phyloP scores from a whole-genome alignment of 2,329 filamentous ascomycete species.

The Pyrenophora seminiperda region DNA sequence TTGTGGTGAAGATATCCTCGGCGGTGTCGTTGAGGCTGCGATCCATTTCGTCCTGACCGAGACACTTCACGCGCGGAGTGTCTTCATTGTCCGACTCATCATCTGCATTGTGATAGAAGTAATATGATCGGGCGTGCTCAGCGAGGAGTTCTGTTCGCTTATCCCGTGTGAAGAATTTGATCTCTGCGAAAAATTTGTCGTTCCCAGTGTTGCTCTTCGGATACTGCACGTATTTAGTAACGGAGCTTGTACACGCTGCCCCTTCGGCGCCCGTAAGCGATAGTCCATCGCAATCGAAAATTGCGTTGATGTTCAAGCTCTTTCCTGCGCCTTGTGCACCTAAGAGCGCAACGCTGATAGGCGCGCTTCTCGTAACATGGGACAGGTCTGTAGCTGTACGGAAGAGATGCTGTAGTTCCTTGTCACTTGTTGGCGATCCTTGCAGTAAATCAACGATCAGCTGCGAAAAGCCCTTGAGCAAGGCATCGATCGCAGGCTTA shows the following conservation, averaged over 20 bases:
- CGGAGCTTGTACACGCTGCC: constrained; percentile 24
- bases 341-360: constrained; percentile 22
- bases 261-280: constrained; percentile 30
- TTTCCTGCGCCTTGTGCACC: constrained; percentile 34
- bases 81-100: constrained; percentile 28
- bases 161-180: constrained; percentile 20
- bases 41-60: constrained; percentile 23
- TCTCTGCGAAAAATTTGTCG: constrained; percentile 16
- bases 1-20: constrained; percentile 24
- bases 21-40: constrained; percentile 24
- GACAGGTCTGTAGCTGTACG: constrained; percentile 7
- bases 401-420: constrained; percentile 20
- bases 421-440: constrained; percentile 5
- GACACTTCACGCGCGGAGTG: background rate
- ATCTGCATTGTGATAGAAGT: constrained; percentile 19
- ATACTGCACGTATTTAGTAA: constrained; percentile 17
- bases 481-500: too few species aligned
- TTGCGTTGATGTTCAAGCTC: constrained; percentile 21
- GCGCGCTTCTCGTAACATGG: constrained; percentile 11
- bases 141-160: constrained; percentile 21
- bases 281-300: constrained; percentile 24
- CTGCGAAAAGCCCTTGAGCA: too few species aligned
- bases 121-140: constrained; percentile 20
- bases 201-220: background rate
- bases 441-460: too few species aligned